These are phyloP conservation scores for Leishmania mexicana DNA, from an alignment of 208 protist species.

Conservation along the genomic window DNA sequence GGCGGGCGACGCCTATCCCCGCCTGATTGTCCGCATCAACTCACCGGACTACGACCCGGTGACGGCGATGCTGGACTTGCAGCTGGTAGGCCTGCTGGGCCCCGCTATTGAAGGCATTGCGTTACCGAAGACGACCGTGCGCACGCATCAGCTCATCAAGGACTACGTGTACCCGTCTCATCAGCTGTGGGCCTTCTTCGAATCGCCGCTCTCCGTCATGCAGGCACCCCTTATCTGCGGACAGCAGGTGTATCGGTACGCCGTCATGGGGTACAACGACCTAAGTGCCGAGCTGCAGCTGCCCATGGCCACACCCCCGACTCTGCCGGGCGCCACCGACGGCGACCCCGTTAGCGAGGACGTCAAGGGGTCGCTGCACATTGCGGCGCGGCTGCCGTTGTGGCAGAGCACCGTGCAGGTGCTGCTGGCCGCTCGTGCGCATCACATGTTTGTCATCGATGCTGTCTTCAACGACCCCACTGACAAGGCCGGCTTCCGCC, in stretches of 20 bases:
- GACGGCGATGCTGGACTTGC: constrained; percentile 84
- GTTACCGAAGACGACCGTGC: constrained; percentile 60
- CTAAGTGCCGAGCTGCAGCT: constrained; percentile 58
- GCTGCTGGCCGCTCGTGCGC: constrained; percentile 60
- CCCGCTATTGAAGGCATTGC: constrained; percentile 73
- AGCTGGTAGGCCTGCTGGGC: constrained; percentile 73
- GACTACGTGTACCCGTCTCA: constrained; percentile 80
- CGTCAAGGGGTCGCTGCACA: constrained; percentile 22
- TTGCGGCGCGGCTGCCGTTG: constrained; percentile 46
- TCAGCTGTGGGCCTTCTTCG: constrained; percentile 85
- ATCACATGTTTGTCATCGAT: constrained; percentile 75
- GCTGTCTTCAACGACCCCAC: constrained; percentile 78
- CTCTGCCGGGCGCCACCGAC: background rate
- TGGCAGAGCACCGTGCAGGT: constrained; percentile 62
- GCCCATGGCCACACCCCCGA: constrained; percentile 21
- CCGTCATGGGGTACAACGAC: constrained; percentile 74
- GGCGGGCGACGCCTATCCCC: constrained; percentile 23
- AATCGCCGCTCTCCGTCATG: constrained; percentile 68
- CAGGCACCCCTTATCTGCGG: constrained; percentile 70
- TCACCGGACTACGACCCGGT: constrained; percentile 66
- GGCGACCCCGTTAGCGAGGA: constrained; percentile 6
- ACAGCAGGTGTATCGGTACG: constrained; percentile 64
- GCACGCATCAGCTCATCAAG: constrained; percentile 53
- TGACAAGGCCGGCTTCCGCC: constrained; percentile 66
- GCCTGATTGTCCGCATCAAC: constrained; percentile 80